These are phyloP conservation scores for Leishmania mexicana DNA, from an alignment of 208 protist genomes.

Conservation along the genomic window DNA sequence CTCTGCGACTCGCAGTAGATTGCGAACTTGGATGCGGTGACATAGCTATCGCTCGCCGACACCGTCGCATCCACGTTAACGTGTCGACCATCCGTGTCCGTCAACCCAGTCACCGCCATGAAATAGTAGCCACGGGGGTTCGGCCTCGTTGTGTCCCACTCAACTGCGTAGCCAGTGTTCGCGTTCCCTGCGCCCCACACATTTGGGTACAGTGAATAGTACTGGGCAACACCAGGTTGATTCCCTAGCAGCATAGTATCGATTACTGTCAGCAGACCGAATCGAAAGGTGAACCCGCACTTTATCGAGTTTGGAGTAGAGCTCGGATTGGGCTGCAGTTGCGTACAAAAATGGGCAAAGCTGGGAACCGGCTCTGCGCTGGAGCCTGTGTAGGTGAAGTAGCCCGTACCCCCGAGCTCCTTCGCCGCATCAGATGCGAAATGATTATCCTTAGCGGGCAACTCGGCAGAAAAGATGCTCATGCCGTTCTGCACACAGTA, in stretches of 20 bases:
- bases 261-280: conserved; percentile 2
- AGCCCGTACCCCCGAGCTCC: conserved; percentile 3
- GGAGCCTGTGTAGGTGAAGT: conserved; percentile 7
- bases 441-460: not conserved
- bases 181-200: not conserved
- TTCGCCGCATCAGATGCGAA: conserved; percentile 1
- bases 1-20: conserved; percentile 45
- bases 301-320: not conserved
- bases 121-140: conserved; percentile 16
- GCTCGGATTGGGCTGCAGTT: not conserved
- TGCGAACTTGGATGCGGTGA: conserved; percentile 15
- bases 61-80: conserved; percentile 17
- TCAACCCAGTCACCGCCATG: not conserved
- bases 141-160: conserved; percentile 3
- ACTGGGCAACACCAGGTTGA: conserved; percentile 1
- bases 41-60: not conserved
- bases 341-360: not conserved
- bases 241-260: not conserved
- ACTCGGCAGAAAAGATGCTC: conserved; percentile 15
- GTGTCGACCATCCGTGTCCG: not conserved
- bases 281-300: conserved; percentile 13
- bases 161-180: conserved; percentile 4
- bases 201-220: not conserved
- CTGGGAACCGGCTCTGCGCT: conserved; percentile 4
- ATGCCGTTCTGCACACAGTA: conserved; percentile 22